Percentiles rank a stretch among this genome's conserved stretches.
These are phyloP conservation scores for Piloderma croceum DNA, from an alignment of 768 basidiomycete species.

Conservation along the genomic window DNA sequence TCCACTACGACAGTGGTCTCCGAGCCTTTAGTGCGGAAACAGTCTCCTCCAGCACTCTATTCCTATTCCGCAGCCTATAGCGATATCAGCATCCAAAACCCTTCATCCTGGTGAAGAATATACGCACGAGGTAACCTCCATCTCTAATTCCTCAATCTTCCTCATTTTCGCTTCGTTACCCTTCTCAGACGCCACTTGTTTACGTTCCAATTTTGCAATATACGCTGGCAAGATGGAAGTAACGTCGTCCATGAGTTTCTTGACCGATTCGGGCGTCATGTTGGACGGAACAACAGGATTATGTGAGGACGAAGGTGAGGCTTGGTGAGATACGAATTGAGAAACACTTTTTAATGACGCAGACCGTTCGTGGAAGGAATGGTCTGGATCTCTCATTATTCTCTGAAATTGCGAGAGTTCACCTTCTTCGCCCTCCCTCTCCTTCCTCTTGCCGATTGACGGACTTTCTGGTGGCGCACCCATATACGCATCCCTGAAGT, in stretches of 20 bases:
- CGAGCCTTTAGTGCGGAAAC: neutral
- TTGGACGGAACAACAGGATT: constrained; percentile 5
- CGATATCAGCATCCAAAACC: neutral
- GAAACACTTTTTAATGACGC: too few relatives aligned
- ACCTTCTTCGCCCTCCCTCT: too few relatives aligned
- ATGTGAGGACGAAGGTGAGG: constrained; percentile 10
- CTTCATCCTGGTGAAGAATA: neutral
- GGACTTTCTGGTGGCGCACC: too few relatives aligned
- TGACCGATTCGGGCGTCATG: constrained; percentile 21
- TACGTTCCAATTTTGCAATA: constrained; percentile 35
- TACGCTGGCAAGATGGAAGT: constrained; percentile 20
- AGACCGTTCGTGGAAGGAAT: constrained; percentile 16
- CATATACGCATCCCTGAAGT: too few relatives aligned
- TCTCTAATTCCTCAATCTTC: constrained; percentile 26
- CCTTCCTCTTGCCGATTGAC: too few relatives aligned
- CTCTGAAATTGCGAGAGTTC: neutral
- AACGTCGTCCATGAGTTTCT: constrained; percentile 11
- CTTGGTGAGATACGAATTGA: too few relatives aligned
- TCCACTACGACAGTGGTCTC: neutral
- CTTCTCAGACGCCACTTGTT: constrained; percentile 29
- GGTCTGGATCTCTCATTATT: constrained; percentile 1
- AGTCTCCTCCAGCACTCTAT: neutral
- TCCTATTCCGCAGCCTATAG: neutral
- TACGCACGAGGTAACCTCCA: constrained; percentile 9
- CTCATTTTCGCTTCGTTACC: constrained; percentile 29